Evolutionary conservation across 192 early-diverging fungal species (phyloP), one percentile per base, ranked within the genome.

Genomic region (Backusella tuberculispora): DNA sequence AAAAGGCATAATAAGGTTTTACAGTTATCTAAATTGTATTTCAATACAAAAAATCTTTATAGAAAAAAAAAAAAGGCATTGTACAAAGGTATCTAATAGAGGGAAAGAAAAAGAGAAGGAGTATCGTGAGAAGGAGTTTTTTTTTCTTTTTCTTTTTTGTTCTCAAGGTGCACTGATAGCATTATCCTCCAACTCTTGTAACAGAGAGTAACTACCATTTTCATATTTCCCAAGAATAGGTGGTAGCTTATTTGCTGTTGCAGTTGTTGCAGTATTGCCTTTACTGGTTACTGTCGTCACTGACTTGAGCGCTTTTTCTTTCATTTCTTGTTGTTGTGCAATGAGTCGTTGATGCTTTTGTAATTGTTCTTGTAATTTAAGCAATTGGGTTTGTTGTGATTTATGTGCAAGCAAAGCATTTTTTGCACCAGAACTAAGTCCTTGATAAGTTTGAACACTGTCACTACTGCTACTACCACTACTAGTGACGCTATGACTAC

Each of bases 401-500:
- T 73, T 73, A 63, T 73, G 72, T 46, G 56, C 45, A 29, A 65
- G 17, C n/a, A 73, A 65, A 12, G 72, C 72, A 69, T 47, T 69
- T 47, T 45, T 69, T 6, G 68, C 6, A 8, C 15, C 29, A 15
- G 68, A 15, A 8, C 24, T 21, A 21, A 47, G 44, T 24, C 65
- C 41, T 19, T 42, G 37, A 21, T 66, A 34, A 14, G 26, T 66
- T n/a, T 66, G 64, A 8, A 38, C 38, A 17, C 64, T 66, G 9
- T 66, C 64, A 6, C 64, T 38, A 10, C 63, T 64, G 26, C 34
- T 38, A 24, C 38, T 66, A 9, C 53, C 53, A 66, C 64, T 66
- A 26, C 64, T 66, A 17, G 64, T 38, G 8, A 66, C 37, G 14
- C 64, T 66, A 26, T 66, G 64, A 13, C 26, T 40, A 66, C 56